phyloP scores from a whole-genome alignment of 148 eudicot genomes.

The Fagopyrum tataricum region DNA sequence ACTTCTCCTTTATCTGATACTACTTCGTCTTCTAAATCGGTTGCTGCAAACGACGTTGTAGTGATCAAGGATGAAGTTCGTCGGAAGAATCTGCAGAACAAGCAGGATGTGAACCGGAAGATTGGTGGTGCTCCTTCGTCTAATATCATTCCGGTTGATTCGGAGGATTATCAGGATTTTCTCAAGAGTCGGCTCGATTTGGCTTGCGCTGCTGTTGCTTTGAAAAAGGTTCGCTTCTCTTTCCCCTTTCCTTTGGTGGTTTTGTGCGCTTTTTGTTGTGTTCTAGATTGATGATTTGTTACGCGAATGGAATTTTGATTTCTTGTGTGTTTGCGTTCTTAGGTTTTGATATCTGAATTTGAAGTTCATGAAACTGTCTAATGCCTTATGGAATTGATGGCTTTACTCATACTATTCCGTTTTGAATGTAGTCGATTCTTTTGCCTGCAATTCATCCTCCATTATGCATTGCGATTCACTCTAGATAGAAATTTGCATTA shows the following conservation, averaged over 20 bases:
- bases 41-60: neutral
- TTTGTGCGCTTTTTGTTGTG: neutral
- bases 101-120: neutral
- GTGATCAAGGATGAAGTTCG: constrained; percentile 14
- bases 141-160: constrained; percentile 23
- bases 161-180: constrained; percentile 67
- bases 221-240: constrained; percentile 38
- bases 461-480: neutral
- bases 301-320: neutral
- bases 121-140: neutral
- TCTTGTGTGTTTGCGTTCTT: neutral
- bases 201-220: constrained; percentile 90
- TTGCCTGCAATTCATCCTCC: neutral
- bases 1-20: constrained; percentile 4
- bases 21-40: constrained; percentile 11
- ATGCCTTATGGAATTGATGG: too few species aligned
- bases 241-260: neutral
- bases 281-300: neutral
- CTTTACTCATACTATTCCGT: too few species aligned
- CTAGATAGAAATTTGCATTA: neutral
- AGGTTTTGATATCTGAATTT: neutral
- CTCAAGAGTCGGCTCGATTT: constrained; percentile 61
- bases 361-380: neutral
- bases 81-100: neutral
- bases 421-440: neutral